Conservation (phyloP, 2,329 filamentous ascomycete genomes). For the Colletotrichum sp. region DNA sequence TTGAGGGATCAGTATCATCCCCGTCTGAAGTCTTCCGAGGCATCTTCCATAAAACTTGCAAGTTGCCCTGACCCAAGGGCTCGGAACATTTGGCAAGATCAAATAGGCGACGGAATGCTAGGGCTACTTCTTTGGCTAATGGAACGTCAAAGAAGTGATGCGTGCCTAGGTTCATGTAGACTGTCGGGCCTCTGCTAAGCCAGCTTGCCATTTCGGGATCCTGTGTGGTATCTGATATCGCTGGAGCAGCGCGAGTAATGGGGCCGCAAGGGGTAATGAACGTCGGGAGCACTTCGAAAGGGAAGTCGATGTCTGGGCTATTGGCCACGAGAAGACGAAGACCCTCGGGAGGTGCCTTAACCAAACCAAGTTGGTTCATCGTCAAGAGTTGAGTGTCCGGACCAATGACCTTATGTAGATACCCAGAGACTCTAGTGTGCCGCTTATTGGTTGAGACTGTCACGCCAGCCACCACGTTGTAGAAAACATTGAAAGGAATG, state of each 20-base stretch:
- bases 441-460: neutral
- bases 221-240: neutral
- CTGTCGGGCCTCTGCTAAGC: slow-evolving; percentile 1
- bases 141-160: slow-evolving; percentile 25
- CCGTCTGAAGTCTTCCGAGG: slow-evolving; percentile 6
- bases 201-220: neutral
- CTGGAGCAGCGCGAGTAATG: neutral
- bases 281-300: neutral
- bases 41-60: slow-evolving; percentile 46
- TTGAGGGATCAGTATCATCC: neutral
- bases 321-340: slow-evolving; percentile 2
- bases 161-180: slow-evolving; percentile 24
- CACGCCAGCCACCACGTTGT: neutral
- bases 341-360: slow-evolving; percentile 9
- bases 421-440: neutral
- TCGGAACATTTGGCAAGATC: neutral
- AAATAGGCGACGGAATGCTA: neutral
- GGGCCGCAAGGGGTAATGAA: neutral
- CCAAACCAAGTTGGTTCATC: slow-evolving; percentile 35
- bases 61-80: neutral
- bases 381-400: slow-evolving; percentile 41
- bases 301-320: slow-evolving; percentile 11
- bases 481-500: slow-evolving; percentile 1
- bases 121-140: slow-evolving; percentile 12
- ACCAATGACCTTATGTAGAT: neutral